Evolutionary conservation across 108 stramenopile genomes (phyloP).

Genomic region (Conticribra guillardii): DNA sequence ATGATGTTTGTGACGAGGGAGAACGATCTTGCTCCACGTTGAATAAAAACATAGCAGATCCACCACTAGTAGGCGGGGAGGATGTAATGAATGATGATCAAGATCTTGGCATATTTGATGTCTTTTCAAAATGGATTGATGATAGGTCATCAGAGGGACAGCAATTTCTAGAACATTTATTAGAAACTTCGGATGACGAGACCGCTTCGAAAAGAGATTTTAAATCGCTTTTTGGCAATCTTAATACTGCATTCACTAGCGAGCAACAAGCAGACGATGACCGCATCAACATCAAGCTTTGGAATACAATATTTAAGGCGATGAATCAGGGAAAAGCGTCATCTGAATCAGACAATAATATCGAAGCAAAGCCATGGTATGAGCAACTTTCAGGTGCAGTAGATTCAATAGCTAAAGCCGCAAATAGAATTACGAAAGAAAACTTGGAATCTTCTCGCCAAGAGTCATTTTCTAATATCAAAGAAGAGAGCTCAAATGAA

Average conservation of each 20-base stretch:
- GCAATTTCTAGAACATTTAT: neutral
- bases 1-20: too few species aligned
- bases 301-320: too few species aligned
- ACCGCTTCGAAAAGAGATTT: neutral
- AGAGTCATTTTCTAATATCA: neutral
- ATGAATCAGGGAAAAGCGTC: too few species aligned
- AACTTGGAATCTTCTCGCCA: too few species aligned
- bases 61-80: too few species aligned
- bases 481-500: too few species aligned
- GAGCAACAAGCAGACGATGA: constrained; percentile 1
- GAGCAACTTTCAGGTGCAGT: neutral
- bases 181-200: neutral
- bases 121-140: constrained; percentile 14
- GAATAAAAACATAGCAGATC: too few species aligned
- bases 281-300: neutral
- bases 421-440: neutral
- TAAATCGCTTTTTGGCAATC: constrained; percentile 11
- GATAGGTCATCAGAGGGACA: constrained; percentile 14
- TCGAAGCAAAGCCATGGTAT: neutral
- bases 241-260: constrained; percentile 8
- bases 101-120: constrained; percentile 1
- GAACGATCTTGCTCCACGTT: too few species aligned
- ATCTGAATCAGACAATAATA: neutral
- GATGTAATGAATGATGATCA: too few species aligned
- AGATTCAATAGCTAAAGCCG: neutral